Conservation (phyloP, 208 protist genomes). For the Crithidia bombi region DNA sequence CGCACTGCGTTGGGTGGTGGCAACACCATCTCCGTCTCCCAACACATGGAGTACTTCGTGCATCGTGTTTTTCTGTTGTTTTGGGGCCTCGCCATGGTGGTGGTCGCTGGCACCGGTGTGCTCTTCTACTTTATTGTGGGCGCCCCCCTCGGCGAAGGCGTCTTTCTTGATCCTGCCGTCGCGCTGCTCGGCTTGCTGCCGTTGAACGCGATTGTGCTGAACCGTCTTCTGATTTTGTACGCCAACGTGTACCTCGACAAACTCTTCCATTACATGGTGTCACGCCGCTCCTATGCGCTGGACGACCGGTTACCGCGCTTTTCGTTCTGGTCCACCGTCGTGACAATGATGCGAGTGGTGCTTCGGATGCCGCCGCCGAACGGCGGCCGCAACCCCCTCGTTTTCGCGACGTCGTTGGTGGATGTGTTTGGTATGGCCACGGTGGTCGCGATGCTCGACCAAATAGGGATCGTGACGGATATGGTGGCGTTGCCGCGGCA, state of each 20-base stretch:
- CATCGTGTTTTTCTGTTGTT: conserved; percentile 75
- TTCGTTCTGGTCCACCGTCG: conserved; percentile 62
- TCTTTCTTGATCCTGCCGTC: conserved; percentile 71
- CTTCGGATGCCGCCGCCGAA: conserved; percentile 45
- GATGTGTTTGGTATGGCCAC: conserved; percentile 85
- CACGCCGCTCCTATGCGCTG: conserved; percentile 57
- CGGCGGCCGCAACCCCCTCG: conserved; percentile 61
- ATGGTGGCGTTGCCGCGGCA: conserved; percentile 84
- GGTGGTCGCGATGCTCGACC: conserved; percentile 85
- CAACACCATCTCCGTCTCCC: conserved; percentile 78
- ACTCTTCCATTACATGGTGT: conserved; percentile 80
- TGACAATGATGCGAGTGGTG: conserved; percentile 59
- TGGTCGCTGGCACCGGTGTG: conserved; percentile 49
- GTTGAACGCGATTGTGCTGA: conserved; percentile 83
- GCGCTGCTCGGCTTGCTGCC: conserved; percentile 85
- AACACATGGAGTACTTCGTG: conserved; percentile 88
- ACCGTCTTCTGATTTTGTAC: conserved; percentile 81
- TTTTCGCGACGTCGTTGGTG: conserved; percentile 81
- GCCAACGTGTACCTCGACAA: conserved; percentile 86
- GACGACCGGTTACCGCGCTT: conserved; percentile 86
- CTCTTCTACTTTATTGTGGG: conserved; percentile 45
- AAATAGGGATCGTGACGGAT: conserved; percentile 86
- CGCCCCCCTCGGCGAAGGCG: conserved; percentile 57
- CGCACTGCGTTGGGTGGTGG: conserved; percentile 61
- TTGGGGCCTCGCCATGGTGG: conserved; percentile 67